A percentile compares a stretch with the other conserved stretches of the same genome.
phyloP scores from a whole-genome alignment of 352 stramenopile species.

The Thraustochytrium striatum region DNA sequence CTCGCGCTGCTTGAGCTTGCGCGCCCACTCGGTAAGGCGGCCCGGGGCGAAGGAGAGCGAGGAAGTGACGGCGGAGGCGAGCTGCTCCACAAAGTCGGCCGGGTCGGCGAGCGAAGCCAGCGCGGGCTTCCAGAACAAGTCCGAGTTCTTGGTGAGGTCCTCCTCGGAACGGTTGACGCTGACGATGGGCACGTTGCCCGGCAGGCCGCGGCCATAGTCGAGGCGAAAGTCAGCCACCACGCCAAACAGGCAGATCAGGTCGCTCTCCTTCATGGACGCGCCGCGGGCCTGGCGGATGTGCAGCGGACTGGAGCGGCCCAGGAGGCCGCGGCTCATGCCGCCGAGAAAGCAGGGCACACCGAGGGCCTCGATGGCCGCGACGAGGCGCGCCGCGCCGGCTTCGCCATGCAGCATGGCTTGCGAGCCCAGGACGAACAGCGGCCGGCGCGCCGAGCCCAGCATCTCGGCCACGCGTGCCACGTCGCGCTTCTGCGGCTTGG shows the following conservation, averaged over 20 bases:
- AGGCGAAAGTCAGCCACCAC: slow-evolving; percentile 50
- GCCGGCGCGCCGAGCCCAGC: slow-evolving; percentile 17
- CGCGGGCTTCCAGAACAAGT: slow-evolving; percentile 51
- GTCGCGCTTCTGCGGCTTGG: slow-evolving; percentile 1
- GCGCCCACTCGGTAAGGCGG: no score
- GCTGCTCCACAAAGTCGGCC: slow-evolving; percentile 39
- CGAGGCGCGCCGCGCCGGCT: slow-evolving; percentile 13
- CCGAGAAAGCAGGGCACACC: slow-evolving; percentile 48
- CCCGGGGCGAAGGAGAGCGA: not conserved
- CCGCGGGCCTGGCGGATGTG: slow-evolving; percentile 80
- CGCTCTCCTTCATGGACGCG: slow-evolving; percentile 80
- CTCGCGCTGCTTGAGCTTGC: not conserved
- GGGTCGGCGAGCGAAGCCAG: slow-evolving; percentile 44
- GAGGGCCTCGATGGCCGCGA: slow-evolving; percentile 24
- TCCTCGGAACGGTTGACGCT: slow-evolving; percentile 49
- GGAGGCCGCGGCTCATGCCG: slow-evolving; percentile 48
- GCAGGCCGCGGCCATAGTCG: slow-evolving; percentile 48
- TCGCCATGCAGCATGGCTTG: slow-evolving; percentile 47
- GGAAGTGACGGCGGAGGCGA: slow-evolving; percentile 11
- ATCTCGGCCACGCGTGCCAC: slow-evolving; percentile 13
- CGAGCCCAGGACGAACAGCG: slow-evolving; percentile 46
- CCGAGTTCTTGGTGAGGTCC: slow-evolving; percentile 48
- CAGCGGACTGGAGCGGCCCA: slow-evolving; percentile 63
- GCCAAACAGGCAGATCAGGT: slow-evolving; percentile 68
- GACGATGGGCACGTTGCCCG: slow-evolving; percentile 46